A percentile compares a stretch with the other conserved stretches of the same genome.
phyloP scores from a whole-genome alignment of 2,329 filamentous ascomycete genomes.

The Aspergillus hortae region DNA sequence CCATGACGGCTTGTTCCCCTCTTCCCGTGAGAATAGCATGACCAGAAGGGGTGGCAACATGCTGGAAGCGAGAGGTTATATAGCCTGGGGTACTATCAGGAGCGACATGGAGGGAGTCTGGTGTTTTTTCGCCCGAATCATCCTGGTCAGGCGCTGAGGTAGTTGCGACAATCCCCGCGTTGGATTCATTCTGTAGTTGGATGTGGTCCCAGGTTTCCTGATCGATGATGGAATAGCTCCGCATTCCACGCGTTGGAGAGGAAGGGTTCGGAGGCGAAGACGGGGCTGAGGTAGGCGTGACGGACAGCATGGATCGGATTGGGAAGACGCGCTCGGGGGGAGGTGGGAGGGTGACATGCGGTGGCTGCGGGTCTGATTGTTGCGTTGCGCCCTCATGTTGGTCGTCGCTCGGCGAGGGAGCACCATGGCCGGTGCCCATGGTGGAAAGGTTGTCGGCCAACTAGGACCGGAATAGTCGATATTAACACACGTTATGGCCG shows the following conservation, averaged over 20 bases:
- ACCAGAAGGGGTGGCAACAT: conserved; percentile 70
- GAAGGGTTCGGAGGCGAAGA: conserved; percentile 10
- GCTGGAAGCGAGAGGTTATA: conserved; percentile 72
- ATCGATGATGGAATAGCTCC: conserved; percentile 28
- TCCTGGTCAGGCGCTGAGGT: neutral
- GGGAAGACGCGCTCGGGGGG: conserved; percentile 67
- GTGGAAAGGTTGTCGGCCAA: too few species aligned
- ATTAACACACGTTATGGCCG: too few species aligned
- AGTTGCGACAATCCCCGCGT: neutral
- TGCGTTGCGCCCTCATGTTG: neutral
- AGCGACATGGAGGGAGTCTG: too few species aligned
- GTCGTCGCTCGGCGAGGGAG: too few species aligned
- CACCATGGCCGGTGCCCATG: too few species aligned
- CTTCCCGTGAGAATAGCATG: conserved; percentile 80
- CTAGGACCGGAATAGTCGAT: too few species aligned
- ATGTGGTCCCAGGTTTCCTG: conserved; percentile 21
- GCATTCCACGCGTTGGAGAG: conserved; percentile 22
- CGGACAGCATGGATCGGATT: conserved; percentile 73
- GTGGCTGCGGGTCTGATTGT: neutral
- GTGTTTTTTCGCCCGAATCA: conserved; percentile 27
- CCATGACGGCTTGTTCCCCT: conserved; percentile 66
- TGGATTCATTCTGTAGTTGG: neutral
- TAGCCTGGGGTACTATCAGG: conserved; percentile 36
- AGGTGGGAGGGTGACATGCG: conserved; percentile 9
- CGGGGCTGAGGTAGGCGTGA: conserved; percentile 54